Conservation (phyloP, 2,329 filamentous ascomycete species). For the Magnaporthiopsis poae region DNA sequence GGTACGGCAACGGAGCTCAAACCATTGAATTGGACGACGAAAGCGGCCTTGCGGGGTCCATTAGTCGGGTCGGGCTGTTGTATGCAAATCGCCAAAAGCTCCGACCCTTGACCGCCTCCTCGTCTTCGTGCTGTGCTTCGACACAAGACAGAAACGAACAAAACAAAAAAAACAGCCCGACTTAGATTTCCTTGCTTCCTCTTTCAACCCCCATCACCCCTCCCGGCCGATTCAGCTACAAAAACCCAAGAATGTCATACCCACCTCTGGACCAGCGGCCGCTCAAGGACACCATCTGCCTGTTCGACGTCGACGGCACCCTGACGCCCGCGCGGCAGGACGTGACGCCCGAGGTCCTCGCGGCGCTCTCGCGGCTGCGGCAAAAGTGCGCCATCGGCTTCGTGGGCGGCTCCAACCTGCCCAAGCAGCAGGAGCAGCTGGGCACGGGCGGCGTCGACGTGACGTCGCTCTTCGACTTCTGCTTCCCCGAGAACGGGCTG, state of each 20-base stretch:
- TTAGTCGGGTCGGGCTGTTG: background rate
- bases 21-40: background rate
- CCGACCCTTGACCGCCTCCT: constrained; percentile 4
- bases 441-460: constrained; percentile 60
- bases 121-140: background rate
- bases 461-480: constrained; percentile 86
- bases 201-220: background rate
- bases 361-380: constrained; percentile 67
- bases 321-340: constrained; percentile 66
- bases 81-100: background rate
- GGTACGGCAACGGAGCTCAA: background rate
- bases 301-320: constrained; percentile 95
- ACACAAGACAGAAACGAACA: background rate
- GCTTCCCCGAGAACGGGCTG: constrained; percentile 93
- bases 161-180: too few relatives aligned
- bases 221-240: background rate
- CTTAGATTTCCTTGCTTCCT: background rate
- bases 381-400: constrained; percentile 82
- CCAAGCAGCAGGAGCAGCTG: constrained; percentile 93
- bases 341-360: constrained; percentile 72
- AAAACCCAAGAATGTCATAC: constrained; percentile 30
- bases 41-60: background rate
- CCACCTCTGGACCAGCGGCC: constrained; percentile 74
- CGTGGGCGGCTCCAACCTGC: constrained; percentile 84
- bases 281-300: constrained; percentile 81